Conservation (phyloP, 2,329 filamentous ascomycete species). For the Didymella exigua region DNA sequence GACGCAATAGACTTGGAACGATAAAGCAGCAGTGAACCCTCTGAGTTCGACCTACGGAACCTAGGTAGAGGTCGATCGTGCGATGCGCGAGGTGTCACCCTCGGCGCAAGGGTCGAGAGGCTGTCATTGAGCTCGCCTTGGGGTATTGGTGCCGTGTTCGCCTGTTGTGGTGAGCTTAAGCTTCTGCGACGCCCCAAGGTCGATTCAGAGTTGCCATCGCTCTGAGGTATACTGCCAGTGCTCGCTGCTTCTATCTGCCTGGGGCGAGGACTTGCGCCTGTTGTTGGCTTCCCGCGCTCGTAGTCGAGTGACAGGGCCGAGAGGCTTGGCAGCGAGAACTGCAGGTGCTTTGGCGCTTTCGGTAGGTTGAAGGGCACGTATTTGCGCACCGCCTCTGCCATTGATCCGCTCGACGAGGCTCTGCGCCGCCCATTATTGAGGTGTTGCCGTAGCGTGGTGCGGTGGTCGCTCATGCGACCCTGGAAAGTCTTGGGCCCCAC, state of each 20-base stretch:
- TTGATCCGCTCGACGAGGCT: slow-evolving; percentile 47
- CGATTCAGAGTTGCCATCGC: slow-evolving; percentile 29
- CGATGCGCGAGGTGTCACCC: slow-evolving; percentile 9
- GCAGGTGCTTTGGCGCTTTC: slow-evolving; percentile 44
- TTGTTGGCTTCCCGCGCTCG: slow-evolving; percentile 18
- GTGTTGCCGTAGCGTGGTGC: slow-evolving; percentile 47
- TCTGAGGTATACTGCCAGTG: slow-evolving; percentile 23
- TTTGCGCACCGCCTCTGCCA: slow-evolving; percentile 44
- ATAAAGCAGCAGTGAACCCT: slow-evolving; percentile 76
- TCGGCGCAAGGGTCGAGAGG: slow-evolving; percentile 22
- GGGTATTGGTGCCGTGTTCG: slow-evolving; percentile 22
- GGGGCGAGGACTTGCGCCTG: slow-evolving; percentile 15
- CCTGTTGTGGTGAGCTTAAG: slow-evolving; percentile 18
- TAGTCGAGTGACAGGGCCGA: slow-evolving; percentile 37
- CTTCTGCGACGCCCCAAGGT: slow-evolving; percentile 15
- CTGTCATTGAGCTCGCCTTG: slow-evolving; percentile 29
- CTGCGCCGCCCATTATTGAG: slow-evolving; percentile 46
- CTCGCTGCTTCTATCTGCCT: slow-evolving; percentile 27
- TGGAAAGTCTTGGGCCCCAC: slow-evolving; percentile 46
- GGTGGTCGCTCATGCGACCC: slow-evolving; percentile 44
- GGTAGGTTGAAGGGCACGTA: slow-evolving; percentile 47
- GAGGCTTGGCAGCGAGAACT: slow-evolving; percentile 45
- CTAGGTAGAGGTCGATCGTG: slow-evolving; percentile 28
- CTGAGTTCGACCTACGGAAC: slow-evolving; percentile 70
- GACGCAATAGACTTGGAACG: slow-evolving; percentile 78